Conservation (phyloP, 345 rosid genomes). For the Turritis glabra region DNA sequence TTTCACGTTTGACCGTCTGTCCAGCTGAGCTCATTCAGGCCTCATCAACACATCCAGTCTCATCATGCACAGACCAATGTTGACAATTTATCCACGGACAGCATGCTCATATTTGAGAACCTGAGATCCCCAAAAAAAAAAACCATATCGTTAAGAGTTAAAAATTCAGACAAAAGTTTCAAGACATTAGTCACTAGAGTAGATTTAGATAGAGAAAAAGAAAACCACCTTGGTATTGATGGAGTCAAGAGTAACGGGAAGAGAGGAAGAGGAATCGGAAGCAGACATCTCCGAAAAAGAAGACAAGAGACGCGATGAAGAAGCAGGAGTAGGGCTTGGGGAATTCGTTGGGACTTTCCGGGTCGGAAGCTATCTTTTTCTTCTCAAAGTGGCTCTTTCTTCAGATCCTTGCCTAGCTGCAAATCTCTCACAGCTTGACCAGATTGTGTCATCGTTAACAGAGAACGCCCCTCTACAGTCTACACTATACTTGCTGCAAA, state of each 20-base stretch:
- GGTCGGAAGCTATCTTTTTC: conserved; percentile 31
- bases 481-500: conserved; percentile 27
- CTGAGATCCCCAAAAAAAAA: too few species aligned
- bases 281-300: conserved; percentile 49
- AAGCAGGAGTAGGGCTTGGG: conserved; percentile 26
- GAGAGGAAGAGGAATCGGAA: too few species aligned
- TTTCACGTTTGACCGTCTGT: neutral
- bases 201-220: too few species aligned
- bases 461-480: conserved; percentile 32
- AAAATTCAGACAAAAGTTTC: too few species aligned
- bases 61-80: conserved; percentile 66
- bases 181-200: too few species aligned
- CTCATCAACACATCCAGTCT: neutral
- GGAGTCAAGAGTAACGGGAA: too few species aligned
- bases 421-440: conserved; percentile 25
- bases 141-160: too few species aligned
- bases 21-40: neutral
- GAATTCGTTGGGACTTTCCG: conserved; percentile 29
- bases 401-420: conserved; percentile 12
- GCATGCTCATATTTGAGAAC: conserved; percentile 86
- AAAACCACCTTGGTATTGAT: too few species aligned
- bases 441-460: conserved; percentile 17
- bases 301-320: conserved; percentile 45
- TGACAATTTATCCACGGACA: conserved; percentile 93
- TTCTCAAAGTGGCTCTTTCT: conserved; percentile 15